Percentiles rank a stretch among this genome's conserved stretches.
phyloP scores from a whole-genome alignment of 768 basidiomycete species.

The Suillus americanus region DNA sequence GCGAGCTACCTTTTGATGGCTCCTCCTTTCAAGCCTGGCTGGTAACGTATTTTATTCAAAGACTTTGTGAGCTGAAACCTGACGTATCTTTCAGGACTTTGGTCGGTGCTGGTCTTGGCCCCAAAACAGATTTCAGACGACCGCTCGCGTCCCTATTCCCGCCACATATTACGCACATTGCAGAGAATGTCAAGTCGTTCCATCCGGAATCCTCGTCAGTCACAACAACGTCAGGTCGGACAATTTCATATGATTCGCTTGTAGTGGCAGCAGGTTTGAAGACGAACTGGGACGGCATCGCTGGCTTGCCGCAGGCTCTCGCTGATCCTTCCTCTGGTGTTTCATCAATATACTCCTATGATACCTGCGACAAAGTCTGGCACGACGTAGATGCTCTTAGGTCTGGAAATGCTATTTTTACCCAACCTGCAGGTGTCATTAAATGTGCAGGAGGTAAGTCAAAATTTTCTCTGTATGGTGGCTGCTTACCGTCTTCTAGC shows the following conservation, averaged over 20 bases:
- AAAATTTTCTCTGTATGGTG: background rate
- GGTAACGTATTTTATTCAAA: slow-evolving; percentile 48
- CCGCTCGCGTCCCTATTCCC: slow-evolving; percentile 75
- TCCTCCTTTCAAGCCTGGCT: slow-evolving; percentile 68
- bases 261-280: slow-evolving; percentile 90
- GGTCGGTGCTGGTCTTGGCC: slow-evolving; percentile 82
- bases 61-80: background rate
- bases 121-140: slow-evolving; percentile 67
- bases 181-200: slow-evolving; percentile 72
- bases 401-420: slow-evolving; percentile 86
- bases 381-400: slow-evolving; percentile 73
- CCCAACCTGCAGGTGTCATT: slow-evolving; percentile 88
- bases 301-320: slow-evolving; percentile 74
- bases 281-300: slow-evolving; percentile 77
- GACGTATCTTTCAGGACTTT: slow-evolving; percentile 62
- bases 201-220: slow-evolving; percentile 73
- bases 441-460: slow-evolving; percentile 87
- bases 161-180: slow-evolving; percentile 64
- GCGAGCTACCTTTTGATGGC: background rate
- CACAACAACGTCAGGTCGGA: slow-evolving; percentile 67
- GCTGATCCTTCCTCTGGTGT: slow-evolving; percentile 78
- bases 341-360: slow-evolving; percentile 89
- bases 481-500: slow-evolving; percentile 39
- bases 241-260: slow-evolving; percentile 77
- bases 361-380: slow-evolving; percentile 90